Conservation (phyloP, 371 early-diverging fungal genomes). For the Synchytrium microbalum region DNA sequence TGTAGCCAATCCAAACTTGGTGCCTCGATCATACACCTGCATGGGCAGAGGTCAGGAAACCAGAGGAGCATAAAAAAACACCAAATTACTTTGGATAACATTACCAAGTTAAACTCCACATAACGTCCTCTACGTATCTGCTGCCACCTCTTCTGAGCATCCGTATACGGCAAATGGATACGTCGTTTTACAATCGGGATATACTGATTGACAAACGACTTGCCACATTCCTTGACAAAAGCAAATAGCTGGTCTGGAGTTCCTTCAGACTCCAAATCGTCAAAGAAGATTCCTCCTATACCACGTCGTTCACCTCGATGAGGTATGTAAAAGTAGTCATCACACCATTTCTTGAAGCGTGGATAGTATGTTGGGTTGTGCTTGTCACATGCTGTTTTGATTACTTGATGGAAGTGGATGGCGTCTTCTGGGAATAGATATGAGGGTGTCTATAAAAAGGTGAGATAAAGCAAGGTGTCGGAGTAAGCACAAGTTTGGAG, state of each 20-base stretch:
- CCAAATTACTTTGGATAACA: not conserved
- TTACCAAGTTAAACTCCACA: slow-evolving; percentile 50
- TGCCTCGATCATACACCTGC: slow-evolving; percentile 44
- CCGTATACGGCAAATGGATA: slow-evolving; percentile 32
- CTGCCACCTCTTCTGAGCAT: slow-evolving; percentile 42
- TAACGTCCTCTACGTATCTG: slow-evolving; percentile 47
- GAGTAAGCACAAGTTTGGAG: not conserved
- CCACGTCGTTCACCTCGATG: slow-evolving; percentile 45
- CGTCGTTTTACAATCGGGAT: slow-evolving; percentile 36
- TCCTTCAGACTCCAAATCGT: slow-evolving; percentile 32
- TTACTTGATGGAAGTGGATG: slow-evolving; percentile 39
- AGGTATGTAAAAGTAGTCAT: slow-evolving; percentile 39
- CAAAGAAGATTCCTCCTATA: slow-evolving; percentile 50
- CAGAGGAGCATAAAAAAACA: not conserved
- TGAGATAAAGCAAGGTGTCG: slow-evolving; percentile 6
- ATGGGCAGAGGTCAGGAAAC: not conserved
- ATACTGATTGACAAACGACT: slow-evolving; percentile 34
- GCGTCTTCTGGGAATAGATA: slow-evolving; percentile 47
- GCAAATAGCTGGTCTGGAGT: slow-evolving; percentile 24
- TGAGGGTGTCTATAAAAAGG: slow-evolving; percentile 28
- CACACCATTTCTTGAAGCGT: slow-evolving; percentile 48
- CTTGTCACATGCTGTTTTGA: slow-evolving; percentile 42
- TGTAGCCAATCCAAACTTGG: slow-evolving; percentile 50
- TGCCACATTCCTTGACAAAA: slow-evolving; percentile 38
- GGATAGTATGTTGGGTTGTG: slow-evolving; percentile 41